Base-by-base conservation (phyloP, 805 yeast species). In the Teunomyces lycoperdinae region DNA sequence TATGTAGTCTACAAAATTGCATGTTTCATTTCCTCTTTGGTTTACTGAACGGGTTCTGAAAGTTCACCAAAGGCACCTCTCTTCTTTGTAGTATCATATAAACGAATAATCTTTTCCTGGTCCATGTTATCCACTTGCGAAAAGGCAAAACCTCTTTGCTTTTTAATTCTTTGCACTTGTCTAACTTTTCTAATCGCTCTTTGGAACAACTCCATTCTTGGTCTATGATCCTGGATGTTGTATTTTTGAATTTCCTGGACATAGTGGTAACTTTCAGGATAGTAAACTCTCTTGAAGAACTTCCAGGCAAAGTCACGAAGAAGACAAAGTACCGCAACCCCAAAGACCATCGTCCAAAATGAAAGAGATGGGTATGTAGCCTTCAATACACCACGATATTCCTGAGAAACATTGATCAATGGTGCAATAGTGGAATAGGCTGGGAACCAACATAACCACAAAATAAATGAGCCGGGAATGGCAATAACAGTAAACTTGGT, bases 71-170 rank as follows among this genome's bases (percentile, higher is more conserved):
- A 83, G n/a, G 70, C 78, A 16, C 91, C 91, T 67, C 91, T 79
- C 58, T 81, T 76, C 67, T 86, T 85, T 0, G 97, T 92, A 3
- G 98, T 92, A 66, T 94, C 99, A 60, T 94, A 94, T 74, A 95
- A 89, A 59, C 98, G 80, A 43, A 94, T 85, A 51, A 94, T 80
- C 61, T 84, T 84, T 55, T 90, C 97, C 69, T 91, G 97, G 32
- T 96, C 96, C 63, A 88, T 96, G 47, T 70, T 70, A 53, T 89
- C 96, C 42, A 87, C 90, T 67, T 94, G 98, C 5, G 97, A 90
- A 60, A 94, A 94, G 1, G 99, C 99, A 75, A 89, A 94, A 5
- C 99, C 99, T 69, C 98, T 84, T 70, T 94, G 99, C 62, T 94
- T 94, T 64, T 95, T 87, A 88, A 94, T 92, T 67, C 99, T 80